A percentile compares a stretch with the other conserved stretches of the same genome.
phyloP scores from a whole-genome alignment of 2,329 filamentous ascomycete genomes.

The Aquanectria penicillioides region DNA sequence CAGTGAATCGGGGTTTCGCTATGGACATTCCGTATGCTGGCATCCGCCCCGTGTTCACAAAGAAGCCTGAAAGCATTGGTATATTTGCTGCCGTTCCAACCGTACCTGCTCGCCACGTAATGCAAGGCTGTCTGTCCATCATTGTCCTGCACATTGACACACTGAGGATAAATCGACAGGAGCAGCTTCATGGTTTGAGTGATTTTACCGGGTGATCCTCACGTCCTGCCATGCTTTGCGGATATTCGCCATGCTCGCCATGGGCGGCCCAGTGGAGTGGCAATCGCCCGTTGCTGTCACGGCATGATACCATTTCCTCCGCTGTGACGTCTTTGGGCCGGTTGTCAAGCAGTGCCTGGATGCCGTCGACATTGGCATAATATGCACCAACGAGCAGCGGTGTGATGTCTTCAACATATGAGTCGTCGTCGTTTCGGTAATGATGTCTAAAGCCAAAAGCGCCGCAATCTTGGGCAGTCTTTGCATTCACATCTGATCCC shows the following conservation, averaged over 20 bases:
- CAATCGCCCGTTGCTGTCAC: background rate
- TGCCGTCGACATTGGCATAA: background rate
- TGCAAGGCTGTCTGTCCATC: background rate
- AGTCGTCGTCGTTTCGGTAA: background rate
- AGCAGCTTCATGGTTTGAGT: background rate
- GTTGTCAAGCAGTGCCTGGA: background rate
- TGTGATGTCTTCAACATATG: background rate
- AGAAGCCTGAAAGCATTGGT: background rate
- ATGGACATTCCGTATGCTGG: background rate
- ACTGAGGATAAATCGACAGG: background rate
- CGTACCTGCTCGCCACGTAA: background rate
- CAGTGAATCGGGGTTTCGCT: conserved; percentile 5
- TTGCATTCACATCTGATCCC: background rate
- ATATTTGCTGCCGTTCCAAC: background rate
- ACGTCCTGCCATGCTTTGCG: too few relatives aligned
- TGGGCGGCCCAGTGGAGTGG: conserved; percentile 5
- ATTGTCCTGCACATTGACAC: background rate
- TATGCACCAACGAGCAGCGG: background rate
- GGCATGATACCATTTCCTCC: background rate
- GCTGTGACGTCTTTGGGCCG: background rate
- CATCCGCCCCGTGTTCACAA: conserved; percentile 2
- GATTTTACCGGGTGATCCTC: too few relatives aligned
- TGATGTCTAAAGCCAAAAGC: background rate
- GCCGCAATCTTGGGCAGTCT: background rate
- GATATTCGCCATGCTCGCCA: background rate